Percentiles rank a stretch among this genome's conserved stretches.
phyloP scores from a whole-genome alignment of 2,329 filamentous ascomycete species.

The Pseudogymnoascus sp. region DNA sequence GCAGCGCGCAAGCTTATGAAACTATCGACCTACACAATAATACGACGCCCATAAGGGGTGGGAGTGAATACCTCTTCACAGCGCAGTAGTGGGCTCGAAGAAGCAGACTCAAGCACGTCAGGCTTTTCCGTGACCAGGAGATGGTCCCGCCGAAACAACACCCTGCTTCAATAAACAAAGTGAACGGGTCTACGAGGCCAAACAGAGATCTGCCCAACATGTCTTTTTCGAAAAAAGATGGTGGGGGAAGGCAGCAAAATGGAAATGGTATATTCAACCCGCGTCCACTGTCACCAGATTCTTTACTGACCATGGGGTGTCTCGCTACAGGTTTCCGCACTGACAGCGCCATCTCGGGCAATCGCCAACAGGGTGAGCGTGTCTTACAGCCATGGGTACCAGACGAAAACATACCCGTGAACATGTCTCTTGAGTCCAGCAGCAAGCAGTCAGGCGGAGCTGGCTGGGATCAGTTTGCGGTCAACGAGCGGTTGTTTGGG shows the following conservation, averaged over 20 bases:
- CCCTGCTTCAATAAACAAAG: slow-evolving; percentile 24
- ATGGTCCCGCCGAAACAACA: slow-evolving; percentile 49
- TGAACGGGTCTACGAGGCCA: slow-evolving; percentile 40
- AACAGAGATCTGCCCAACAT: slow-evolving; percentile 42
- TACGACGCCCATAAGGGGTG: slow-evolving; percentile 30
- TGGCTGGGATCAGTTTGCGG: slow-evolving; percentile 89
- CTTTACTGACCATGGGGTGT: background rate
- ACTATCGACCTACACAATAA: background rate
- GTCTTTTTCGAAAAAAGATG: slow-evolving; percentile 54
- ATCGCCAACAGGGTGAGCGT: slow-evolving; percentile 60
- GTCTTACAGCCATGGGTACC: slow-evolving; percentile 76
- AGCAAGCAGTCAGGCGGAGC: slow-evolving; percentile 23
- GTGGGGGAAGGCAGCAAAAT: slow-evolving; percentile 34
- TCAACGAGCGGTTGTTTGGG: slow-evolving; percentile 81
- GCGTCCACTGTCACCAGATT: background rate
- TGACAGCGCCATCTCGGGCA: slow-evolving; percentile 78
- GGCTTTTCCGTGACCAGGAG: slow-evolving; percentile 38
- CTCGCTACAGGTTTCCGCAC: slow-evolving; percentile 69
- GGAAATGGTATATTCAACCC: slow-evolving; percentile 5
- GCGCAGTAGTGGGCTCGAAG: slow-evolving; percentile 52
- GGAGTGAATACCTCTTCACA: slow-evolving; percentile 48
- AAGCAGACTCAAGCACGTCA: slow-evolving; percentile 48
- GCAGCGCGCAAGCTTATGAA: slow-evolving; percentile 7
- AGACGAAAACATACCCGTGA: slow-evolving; percentile 51
- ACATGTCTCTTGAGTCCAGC: slow-evolving; percentile 59